These are phyloP conservation scores for Beauveria sp. DNA, from an alignment of 2,329 filamentous ascomycete genomes.

Conservation along the genomic window DNA sequence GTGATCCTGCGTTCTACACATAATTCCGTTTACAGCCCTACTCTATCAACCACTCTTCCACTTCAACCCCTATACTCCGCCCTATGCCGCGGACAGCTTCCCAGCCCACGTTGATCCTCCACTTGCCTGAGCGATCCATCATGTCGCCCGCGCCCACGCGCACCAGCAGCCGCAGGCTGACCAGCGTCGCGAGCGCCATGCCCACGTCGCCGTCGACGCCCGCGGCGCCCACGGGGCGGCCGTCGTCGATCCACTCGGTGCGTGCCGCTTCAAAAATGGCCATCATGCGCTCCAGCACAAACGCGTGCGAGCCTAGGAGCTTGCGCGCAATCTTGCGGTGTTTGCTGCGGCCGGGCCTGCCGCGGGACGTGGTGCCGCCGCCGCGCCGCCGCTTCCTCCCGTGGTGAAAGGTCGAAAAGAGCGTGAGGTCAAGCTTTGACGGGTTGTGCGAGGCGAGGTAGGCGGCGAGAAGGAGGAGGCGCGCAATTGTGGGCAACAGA, in stretches of 20 bases:
- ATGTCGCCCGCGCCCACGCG: constrained; percentile 57
- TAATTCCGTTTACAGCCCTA: constrained; percentile 24
- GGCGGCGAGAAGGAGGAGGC: constrained; percentile 65
- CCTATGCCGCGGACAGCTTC: constrained; percentile 66
- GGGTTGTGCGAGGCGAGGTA: constrained; percentile 80
- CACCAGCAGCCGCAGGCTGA: constrained; percentile 61
- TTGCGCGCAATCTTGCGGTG: constrained; percentile 69
- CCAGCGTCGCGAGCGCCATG: constrained; percentile 63
- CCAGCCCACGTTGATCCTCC: constrained; percentile 74
- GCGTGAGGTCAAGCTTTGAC: constrained; percentile 60
- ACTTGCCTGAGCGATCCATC: constrained; percentile 63
- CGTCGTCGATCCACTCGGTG: constrained; percentile 40
- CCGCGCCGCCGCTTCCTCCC: constrained; percentile 42
- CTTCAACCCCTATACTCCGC: constrained; percentile 66
- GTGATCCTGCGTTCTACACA: neutral
- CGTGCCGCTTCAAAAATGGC: constrained; percentile 68
- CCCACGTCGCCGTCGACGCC: constrained; percentile 48
- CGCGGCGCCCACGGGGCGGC: constrained; percentile 19
- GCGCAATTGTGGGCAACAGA: constrained; percentile 63
- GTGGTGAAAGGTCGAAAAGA: constrained; percentile 67
- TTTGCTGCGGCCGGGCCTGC: constrained; percentile 32
- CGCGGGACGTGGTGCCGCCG: constrained; percentile 28
- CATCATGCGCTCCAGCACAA: constrained; percentile 69
- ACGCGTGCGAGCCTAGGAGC: constrained; percentile 68
- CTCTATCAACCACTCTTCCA: constrained; percentile 69